Percentiles rank a stretch among this genome's conserved stretches.
phyloP scores from a whole-genome alignment of 495 filamentous ascomycete species.

The Talaromyces borbonicus region DNA sequence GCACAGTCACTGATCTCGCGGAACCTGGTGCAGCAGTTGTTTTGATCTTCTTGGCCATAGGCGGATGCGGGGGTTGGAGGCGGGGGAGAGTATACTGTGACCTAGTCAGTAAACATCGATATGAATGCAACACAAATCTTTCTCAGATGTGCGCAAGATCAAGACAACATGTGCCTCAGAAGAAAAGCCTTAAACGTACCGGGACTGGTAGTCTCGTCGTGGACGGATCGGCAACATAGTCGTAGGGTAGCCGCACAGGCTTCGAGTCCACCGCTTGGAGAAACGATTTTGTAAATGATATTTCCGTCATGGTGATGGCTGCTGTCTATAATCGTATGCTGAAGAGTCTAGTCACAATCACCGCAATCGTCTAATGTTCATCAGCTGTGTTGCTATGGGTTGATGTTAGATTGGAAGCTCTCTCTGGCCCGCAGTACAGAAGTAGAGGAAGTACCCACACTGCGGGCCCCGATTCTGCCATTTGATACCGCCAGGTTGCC shows the following conservation, averaged over 20 bases:
- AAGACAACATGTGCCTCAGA: neutral
- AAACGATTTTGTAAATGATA: conserved; percentile 74
- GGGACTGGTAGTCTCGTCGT: conserved; percentile 58
- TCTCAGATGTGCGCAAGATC: neutral
- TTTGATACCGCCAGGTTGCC: conserved; percentile 1
- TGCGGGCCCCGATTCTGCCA: conserved; percentile 2
- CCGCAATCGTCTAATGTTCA: no score
- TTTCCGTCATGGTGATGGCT: conserved; percentile 60
- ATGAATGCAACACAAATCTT: neutral
- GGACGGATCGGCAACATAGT: conserved; percentile 78
- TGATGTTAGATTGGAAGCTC: no score
- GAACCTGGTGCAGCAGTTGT: conserved; percentile 32
- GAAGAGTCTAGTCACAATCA: no score
- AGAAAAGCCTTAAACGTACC: conserved; percentile 40
- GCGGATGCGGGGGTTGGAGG: conserved; percentile 37
- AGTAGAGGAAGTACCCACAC: no score
- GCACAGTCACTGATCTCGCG: conserved; percentile 44
- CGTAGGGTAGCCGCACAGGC: conserved; percentile 64
- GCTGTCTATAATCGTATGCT: no score
- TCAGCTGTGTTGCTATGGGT: no score
- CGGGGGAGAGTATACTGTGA: conserved; percentile 35
- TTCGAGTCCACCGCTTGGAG: conserved; percentile 67
- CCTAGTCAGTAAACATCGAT: conserved; percentile 1
- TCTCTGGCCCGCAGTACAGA: no score
- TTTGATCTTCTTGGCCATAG: conserved; percentile 39